Percentiles rank a stretch among this genome's conserved stretches.
Conservation (phyloP, 176 grass and related monocot genomes). For the Lolium rigidum region DNA sequence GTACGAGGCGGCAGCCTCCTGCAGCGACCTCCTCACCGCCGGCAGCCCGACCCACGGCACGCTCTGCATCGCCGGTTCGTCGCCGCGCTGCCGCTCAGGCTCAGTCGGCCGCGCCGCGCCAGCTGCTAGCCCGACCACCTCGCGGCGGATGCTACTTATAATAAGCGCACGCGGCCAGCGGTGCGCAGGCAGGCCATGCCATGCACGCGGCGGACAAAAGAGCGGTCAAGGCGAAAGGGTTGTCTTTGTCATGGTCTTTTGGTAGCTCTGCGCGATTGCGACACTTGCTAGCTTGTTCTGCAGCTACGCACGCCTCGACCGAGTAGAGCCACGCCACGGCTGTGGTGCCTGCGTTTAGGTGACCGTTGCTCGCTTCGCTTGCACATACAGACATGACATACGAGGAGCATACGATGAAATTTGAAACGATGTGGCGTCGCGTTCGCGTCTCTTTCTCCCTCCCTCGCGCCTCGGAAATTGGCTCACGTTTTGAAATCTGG, state of each 20-base stretch:
- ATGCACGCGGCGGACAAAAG: conserved; percentile 52
- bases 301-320: not conserved
- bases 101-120: too few species aligned
- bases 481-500: not conserved
- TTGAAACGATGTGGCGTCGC: conserved; percentile 37
- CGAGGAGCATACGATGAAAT: too few species aligned
- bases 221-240: conserved; percentile 22
- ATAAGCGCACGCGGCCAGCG: not conserved
- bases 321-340: not conserved
- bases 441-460: conserved; percentile 38
- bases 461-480: not conserved
- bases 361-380: conserved; percentile 40
- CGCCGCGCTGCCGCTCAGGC: not conserved
- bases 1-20: conserved; percentile 43
- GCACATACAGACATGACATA: not conserved
- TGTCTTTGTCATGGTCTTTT: not conserved
- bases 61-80: not conserved
- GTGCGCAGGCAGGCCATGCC: not conserved
- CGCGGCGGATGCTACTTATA: conserved; percentile 27
- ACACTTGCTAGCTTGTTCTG: conserved; percentile 2
- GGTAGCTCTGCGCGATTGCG: conserved; percentile 9
- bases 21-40: conserved; percentile 46
- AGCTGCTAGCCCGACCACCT: too few species aligned
- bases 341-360: not conserved
- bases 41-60: not conserved